Conservation (phyloP, 371 early-diverging fungal species). For the Mortierella sp. region DNA sequence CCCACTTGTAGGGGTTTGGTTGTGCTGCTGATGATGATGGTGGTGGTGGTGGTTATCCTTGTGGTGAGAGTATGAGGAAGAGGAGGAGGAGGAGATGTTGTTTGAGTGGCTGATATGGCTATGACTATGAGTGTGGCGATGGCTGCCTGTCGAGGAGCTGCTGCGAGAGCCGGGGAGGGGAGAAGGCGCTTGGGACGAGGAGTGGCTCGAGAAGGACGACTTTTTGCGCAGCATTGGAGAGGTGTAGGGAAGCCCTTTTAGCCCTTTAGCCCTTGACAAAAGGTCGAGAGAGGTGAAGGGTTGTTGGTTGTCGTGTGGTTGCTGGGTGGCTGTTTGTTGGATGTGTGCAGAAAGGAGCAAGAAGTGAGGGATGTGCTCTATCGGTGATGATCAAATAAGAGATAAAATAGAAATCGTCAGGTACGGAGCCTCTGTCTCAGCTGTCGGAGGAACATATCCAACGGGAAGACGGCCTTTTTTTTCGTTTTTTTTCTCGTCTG, state of each 20-base stretch:
- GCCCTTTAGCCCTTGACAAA: not conserved
- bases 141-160: conserved; percentile 26
- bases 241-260: not conserved
- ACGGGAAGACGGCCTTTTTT: not conserved
- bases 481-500: too few relatives aligned
- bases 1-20: conserved; percentile 18
- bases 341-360: not conserved
- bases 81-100: not conserved
- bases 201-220: conserved; percentile 32
- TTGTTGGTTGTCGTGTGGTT: not conserved
- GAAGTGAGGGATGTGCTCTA: not conserved
- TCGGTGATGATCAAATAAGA: not conserved
- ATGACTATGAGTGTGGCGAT: not conserved
- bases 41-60: not conserved
- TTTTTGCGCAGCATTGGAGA: conserved; percentile 46
- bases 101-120: not conserved
- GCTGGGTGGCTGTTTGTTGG: not conserved
- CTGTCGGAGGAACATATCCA: not conserved
- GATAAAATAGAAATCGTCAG: not conserved
- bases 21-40: conserved; percentile 2
- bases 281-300: not conserved
- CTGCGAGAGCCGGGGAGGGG: conserved; percentile 24
- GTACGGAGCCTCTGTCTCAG: not conserved
- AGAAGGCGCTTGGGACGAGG: conserved; percentile 14
- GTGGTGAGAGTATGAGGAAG: not conserved